Evolutionary conservation across 2,329 filamentous ascomycete genomes (phyloP), one percentile per base, ranked within the genome.

Genomic region (Fusarium nelsonii): DNA sequence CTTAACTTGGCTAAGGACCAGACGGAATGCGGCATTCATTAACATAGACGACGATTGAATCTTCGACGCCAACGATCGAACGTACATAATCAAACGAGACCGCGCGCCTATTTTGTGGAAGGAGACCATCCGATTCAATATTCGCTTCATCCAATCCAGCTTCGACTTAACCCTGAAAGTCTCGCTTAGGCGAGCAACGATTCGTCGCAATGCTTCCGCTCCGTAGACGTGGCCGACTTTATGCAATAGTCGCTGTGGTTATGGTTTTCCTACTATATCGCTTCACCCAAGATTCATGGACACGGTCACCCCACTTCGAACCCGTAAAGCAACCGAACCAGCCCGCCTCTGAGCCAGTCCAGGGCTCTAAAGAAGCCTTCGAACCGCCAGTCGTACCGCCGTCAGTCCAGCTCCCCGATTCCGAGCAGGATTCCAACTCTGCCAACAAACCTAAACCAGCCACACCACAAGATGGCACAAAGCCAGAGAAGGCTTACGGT

Each of bases 191-290:
- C 73, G 74, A 75, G 70, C 69, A 50, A 63, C 65, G 50, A 64
- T 49, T 52, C 43, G 46, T 59, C 53, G 62, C 41, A 70, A 78
- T 73, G 72, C 88, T 91, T 84, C 78, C 87, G 14, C 67, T 69
- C 60, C 86, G 89, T 52, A 83, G 90, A 72, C 83, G 88, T 75
- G 90, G 90, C 74, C 85, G 89, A 62, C 81, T 89, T 59, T 88
- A 90, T 65, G 76, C 88, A 34, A 75, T 88, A 64, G 84, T 85
- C 71, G 84, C 88, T 56, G 78, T 86, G 65, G 76, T 89, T 58
- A 77, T 88, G 50, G 78, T 88, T 50, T 80, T 90, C 63, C 81
- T 87, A 53, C 78, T 88, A 52, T 85, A 85, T 73, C 84, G 84
- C 62, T 77, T 83, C 58, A 78, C 80, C 39, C 77, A 80, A 58